Evolutionary conservation across 768 basidiomycete species (phyloP).

Genomic region (Pisolithus microcarpus): DNA sequence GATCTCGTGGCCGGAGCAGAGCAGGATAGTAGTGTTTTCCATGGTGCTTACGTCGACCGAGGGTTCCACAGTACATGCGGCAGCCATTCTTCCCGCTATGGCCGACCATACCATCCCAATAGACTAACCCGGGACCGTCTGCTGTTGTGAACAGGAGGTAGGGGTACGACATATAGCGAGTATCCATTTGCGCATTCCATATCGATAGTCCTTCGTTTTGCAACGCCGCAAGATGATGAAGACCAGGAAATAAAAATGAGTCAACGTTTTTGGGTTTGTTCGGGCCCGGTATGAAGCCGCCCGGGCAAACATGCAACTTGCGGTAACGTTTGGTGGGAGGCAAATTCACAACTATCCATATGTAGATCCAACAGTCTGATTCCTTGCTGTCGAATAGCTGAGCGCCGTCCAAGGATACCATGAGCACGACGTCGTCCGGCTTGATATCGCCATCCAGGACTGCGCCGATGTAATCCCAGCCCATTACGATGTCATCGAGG

Average conservation of each 20-base stretch:
- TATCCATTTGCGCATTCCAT: conserved; percentile 23
- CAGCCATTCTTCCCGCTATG: conserved; percentile 32
- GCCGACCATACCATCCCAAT: conserved; percentile 29
- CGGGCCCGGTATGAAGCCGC: conserved; percentile 22
- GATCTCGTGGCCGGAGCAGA: conserved; percentile 21
- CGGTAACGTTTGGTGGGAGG: conserved; percentile 10
- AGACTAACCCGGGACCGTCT: no score
- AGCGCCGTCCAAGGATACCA: conserved; percentile 34
- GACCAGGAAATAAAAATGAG: conserved; percentile 25
- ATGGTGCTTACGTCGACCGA: conserved; percentile 23
- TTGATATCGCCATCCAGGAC: conserved; percentile 6
- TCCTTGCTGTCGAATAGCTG: conserved; percentile 22
- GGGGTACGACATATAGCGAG: conserved; percentile 9
- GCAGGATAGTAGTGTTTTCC: conserved; percentile 30
- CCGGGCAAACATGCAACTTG: conserved; percentile 10
- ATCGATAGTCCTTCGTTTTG: conserved; percentile 25
- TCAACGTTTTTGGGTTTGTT: conserved; percentile 26
- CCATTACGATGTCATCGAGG: background rate
- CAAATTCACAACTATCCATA: conserved; percentile 32
- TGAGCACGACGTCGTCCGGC: conserved; percentile 23
- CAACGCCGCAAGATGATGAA: conserved; percentile 20
- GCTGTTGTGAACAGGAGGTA: conserved; percentile 15
- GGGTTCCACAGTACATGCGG: conserved; percentile 22
- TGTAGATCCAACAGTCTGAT: conserved; percentile 29
- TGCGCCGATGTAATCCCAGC: conserved; percentile 8